Conservation (phyloP, 2,329 filamentous ascomycete genomes). For the Fusarium bulbicola region DNA sequence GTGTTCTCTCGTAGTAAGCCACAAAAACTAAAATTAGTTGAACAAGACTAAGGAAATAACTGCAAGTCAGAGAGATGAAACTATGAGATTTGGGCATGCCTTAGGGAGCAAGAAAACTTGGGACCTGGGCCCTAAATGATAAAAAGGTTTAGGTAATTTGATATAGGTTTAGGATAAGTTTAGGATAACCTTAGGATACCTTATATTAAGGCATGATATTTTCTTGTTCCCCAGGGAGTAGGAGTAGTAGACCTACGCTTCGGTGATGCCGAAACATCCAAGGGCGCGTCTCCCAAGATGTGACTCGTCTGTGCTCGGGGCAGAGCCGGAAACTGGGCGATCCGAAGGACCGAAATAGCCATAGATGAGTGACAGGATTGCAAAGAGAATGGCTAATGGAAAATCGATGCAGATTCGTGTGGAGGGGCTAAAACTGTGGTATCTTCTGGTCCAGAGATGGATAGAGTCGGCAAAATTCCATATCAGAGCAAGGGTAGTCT, state of each 20-base stretch:
- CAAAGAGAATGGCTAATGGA: neutral
- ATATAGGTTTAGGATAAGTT: neutral
- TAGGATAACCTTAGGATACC: neutral
- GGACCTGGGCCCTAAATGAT: neutral
- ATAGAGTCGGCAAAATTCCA: slow-evolving; percentile 8
- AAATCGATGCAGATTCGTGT: neutral
- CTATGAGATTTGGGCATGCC: neutral
- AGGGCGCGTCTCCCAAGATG: slow-evolving; percentile 13
- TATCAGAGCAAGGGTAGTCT: slow-evolving; percentile 6
- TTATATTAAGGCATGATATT: neutral
- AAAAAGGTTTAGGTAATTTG: too few species aligned
- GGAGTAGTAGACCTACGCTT: slow-evolving; percentile 10
- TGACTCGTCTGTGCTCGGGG: slow-evolving; percentile 20
- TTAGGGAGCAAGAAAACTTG: neutral
- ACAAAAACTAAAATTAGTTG: slow-evolving; percentile 8
- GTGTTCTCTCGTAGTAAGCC: slow-evolving; percentile 11
- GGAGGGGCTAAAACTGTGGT: neutral
- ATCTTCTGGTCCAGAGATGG: slow-evolving; percentile 4
- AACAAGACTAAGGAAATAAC: neutral
- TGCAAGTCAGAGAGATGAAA: neutral
- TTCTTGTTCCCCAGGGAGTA: neutral
- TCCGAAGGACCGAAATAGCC: slow-evolving; percentile 10
- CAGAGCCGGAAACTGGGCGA: neutral
- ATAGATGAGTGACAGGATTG: neutral
- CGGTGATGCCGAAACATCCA: slow-evolving; percentile 20